phyloP scores from a whole-genome alignment of 2,329 filamentous ascomycete species.

The Cylindrodendrum hubeiense region DNA sequence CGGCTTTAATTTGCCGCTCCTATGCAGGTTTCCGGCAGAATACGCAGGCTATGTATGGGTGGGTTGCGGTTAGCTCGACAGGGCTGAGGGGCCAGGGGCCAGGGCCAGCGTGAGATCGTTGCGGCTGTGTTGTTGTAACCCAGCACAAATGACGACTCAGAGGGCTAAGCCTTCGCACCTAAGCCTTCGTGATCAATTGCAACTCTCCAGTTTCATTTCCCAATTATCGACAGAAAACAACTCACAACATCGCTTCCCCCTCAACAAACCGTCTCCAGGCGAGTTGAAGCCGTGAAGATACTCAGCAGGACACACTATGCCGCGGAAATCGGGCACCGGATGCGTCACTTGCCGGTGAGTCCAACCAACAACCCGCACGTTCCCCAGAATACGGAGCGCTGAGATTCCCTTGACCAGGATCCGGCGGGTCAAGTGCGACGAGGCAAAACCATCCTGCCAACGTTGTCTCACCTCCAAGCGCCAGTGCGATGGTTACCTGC shows the following conservation, averaged over 20 bases:
- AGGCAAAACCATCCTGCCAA: conserved; percentile 46
- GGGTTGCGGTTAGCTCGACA: neutral
- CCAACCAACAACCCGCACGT: neutral
- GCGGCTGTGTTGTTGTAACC: neutral
- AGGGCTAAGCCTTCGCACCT: neutral
- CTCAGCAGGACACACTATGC: conserved; percentile 23
- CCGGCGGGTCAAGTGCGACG: conserved; percentile 53
- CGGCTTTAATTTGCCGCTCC: neutral
- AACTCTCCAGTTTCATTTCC: neutral
- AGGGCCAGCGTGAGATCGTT: neutral
- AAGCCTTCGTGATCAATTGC: neutral
- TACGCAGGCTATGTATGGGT: neutral
- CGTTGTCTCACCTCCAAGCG: conserved; percentile 44
- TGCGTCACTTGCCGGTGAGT: conserved; percentile 44
- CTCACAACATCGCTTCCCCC: neutral
- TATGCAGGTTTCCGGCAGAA: neutral
- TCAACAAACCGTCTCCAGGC: neutral
- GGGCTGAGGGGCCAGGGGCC: too few relatives aligned
- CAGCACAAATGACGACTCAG: neutral
- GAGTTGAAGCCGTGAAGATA: neutral
- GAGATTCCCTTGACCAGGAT: conserved; percentile 38
- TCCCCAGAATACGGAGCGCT: neutral
- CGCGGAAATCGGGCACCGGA: conserved; percentile 41
- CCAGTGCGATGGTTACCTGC: conserved; percentile 50
- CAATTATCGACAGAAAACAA: neutral